Evolutionary conservation across 306 rosid species (phyloP), one percentile per base, ranked within the genome.

Genomic region (Pyrus betulifolia): DNA sequence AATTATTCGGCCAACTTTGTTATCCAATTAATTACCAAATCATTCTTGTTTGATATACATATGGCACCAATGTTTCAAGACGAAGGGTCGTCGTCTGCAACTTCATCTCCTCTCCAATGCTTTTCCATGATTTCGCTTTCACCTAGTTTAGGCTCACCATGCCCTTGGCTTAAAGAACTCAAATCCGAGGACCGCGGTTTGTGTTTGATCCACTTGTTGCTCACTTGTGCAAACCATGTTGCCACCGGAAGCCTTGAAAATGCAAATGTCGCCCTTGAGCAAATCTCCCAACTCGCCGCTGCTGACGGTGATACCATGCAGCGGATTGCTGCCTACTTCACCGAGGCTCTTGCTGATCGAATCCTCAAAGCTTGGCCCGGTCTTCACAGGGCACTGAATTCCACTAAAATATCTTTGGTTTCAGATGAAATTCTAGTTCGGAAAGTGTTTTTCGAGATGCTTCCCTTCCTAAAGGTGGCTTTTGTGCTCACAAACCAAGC

Each of bases 271-370:
- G 77, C 87, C 45, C 96, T 91, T n/a, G 98, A 91, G 76, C 97
- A 93, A 62, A 93, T 91, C 82, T 91, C 98, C 64, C 81, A 83
- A 46, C 96, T 93, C 42, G 88, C 98, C 77, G 84, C 93, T 18
- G 81, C 92, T 0, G 90, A 87, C 21, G 98, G 98, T 0, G 97
- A 93, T 70, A 91, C 98, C 18, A 91, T 91, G 98, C 96, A 93
- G 85, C 89, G 98, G 22, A 91, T 93, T 2, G 89, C 97, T 1
- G 89, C 91, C 0, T 91, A 91, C 75, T 93, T 93, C 25, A 83
- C 91, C 0, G 92, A 93, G 87, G 95, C 97, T 52, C 93, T 93
- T 8, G 96, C 93, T 0, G 91, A 91, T 67, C 81, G 97, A 61
- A 88, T 91, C 80, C 91, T 93, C 25, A 91, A 91, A 66, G 12